Evolutionary conservation across 2,329 filamentous ascomycete species (phyloP).

Genomic region (Chrysosphaeria jannelii): DNA sequence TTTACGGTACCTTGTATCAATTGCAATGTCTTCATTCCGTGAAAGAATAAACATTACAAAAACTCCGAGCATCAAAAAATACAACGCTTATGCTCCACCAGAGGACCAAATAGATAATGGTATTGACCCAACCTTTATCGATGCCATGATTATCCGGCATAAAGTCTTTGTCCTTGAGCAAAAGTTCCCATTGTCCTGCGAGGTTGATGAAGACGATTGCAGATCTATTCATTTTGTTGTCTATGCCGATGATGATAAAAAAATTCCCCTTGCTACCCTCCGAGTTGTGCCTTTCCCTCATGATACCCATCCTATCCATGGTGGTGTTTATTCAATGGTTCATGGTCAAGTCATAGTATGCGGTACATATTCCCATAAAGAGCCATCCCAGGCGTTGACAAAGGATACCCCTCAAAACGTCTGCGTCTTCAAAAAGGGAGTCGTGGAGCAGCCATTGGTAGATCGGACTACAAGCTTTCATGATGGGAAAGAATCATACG

Average conservation of each 20-base stretch:
- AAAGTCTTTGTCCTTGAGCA: slow-evolving; percentile 31
- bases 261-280: slow-evolving; percentile 32
- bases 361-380: slow-evolving; percentile 5
- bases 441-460: too few species aligned
- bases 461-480: slow-evolving; percentile 20
- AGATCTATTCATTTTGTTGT: slow-evolving; percentile 65
- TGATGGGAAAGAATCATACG: slow-evolving; percentile 39
- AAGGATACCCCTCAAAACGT: too few species aligned
- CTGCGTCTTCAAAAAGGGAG: too few species aligned
- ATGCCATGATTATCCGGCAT: slow-evolving; percentile 31
- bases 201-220: slow-evolving; percentile 55
- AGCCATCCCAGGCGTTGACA: slow-evolving; percentile 4
- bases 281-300: slow-evolving; percentile 63
- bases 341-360: slow-evolving; percentile 11
- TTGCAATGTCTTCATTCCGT: too few species aligned
- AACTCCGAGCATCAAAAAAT: too few species aligned
- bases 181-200: slow-evolving; percentile 26
- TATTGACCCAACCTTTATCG: slow-evolving; percentile 26
- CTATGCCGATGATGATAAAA: slow-evolving; percentile 29
- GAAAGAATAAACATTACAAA: too few species aligned
- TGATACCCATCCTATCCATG: slow-evolving; percentile 24
- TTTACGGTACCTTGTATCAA: too few species aligned
- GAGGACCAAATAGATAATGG: too few species aligned
- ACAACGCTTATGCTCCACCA: too few species aligned
- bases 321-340: slow-evolving; percentile 14